Evolutionary conservation across 2,329 filamentous ascomycete species (phyloP).

Genomic region (Chaetomiaceae sp.): DNA sequence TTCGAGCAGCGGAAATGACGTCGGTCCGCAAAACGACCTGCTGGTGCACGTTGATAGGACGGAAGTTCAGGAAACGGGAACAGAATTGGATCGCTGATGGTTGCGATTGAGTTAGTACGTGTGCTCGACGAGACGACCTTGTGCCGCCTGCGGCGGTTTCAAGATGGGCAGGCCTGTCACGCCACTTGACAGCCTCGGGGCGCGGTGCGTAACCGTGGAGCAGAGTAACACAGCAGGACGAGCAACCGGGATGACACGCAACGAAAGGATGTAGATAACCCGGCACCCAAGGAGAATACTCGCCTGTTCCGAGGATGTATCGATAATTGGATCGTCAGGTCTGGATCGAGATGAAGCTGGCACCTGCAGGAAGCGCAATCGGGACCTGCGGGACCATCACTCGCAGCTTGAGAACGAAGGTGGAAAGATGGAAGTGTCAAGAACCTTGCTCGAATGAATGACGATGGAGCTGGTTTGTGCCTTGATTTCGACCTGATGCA

Average conservation of each 20-base stretch:
- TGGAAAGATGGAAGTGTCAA: background rate
- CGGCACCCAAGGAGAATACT: background rate
- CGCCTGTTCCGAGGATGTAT: background rate
- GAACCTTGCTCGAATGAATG: too few relatives aligned
- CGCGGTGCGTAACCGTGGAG: constrained; percentile 1
- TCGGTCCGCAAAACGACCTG: too few relatives aligned
- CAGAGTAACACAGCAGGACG: constrained; percentile 9
- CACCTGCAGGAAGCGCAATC: background rate
- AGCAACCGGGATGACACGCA: background rate
- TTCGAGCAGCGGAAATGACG: background rate
- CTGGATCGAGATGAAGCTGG: background rate
- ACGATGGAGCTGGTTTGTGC: too few relatives aligned
- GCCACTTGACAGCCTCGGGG: background rate
- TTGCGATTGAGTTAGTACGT: background rate
- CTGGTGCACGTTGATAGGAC: too few relatives aligned
- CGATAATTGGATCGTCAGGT: background rate
- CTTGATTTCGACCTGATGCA: too few relatives aligned
- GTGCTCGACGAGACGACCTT: background rate
- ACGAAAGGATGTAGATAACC: background rate
- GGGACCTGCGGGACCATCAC: background rate
- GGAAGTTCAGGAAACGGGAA: too few relatives aligned
- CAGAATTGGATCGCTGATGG: background rate
- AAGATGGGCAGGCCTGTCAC: background rate
- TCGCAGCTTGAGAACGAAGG: background rate
- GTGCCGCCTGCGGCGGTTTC: background rate